Conservation (phyloP, 225 moss, liverwort and hornwort genomes). For the Bryum argenteum region DNA sequence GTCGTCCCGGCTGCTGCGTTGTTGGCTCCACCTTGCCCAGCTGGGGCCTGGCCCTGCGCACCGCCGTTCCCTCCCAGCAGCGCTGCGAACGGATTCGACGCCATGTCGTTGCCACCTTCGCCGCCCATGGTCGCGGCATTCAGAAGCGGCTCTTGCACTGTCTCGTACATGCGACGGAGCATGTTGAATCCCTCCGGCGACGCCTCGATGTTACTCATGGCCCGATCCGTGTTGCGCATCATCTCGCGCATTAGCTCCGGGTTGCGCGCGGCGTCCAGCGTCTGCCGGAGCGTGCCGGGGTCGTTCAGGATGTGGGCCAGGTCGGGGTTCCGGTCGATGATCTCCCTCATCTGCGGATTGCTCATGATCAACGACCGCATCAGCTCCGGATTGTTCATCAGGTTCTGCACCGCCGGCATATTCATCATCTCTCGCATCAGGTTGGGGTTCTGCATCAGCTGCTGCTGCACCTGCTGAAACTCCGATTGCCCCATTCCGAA, state of each 20-base stretch:
- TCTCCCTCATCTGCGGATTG: conserved; percentile 97
- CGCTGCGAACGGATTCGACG: conserved; percentile 89
- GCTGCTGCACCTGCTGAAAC: conserved; percentile 99
- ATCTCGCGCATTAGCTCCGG: conserved; percentile 99
- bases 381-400: conserved; percentile 98
- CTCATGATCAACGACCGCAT: conserved; percentile 98
- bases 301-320: conserved; percentile 95
- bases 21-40: conserved; percentile 48
- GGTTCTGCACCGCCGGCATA: conserved; percentile 95
- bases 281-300: conserved; percentile 93
- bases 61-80: conserved; percentile 72
- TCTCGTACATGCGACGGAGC: conserved; percentile 99
- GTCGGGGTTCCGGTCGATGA: conserved; percentile 97
- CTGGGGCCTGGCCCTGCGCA: conserved; percentile 62
- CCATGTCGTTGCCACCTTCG: conserved; percentile 78
- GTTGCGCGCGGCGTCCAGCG: conserved; percentile 94
- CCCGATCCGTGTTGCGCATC: conserved; percentile 99
- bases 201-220: conserved; percentile 99
- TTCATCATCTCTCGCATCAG: conserved; percentile 99
- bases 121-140: conserved; percentile 96
- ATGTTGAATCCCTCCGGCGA: conserved; percentile 99
- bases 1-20: conserved; percentile 56
- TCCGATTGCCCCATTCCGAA: conserved; percentile 90
- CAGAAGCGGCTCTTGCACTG: conserved; percentile 91
- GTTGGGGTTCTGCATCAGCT: conserved; percentile 98